Base-by-base conservation (phyloP, 2,329 filamentous ascomycete species). In the Curvularia sp. region DNA sequence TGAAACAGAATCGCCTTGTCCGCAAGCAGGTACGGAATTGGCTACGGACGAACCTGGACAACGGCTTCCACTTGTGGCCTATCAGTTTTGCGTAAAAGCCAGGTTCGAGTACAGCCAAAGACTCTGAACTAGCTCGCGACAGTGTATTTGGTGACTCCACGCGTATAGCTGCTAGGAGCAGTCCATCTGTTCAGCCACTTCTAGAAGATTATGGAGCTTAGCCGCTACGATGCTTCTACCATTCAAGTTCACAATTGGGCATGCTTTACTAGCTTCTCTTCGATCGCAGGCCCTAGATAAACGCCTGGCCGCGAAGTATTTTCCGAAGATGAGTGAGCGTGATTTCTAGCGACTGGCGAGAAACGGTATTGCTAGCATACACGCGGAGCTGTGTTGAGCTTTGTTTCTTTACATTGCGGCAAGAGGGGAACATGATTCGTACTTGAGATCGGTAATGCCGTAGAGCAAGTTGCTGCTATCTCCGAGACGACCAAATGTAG, bases 401-500 rank as follows among this genome's bases (percentile, higher is more conserved):
- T 49, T 19, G 39, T 42, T 12, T 32, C 39, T 19, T 27, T 59
- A 41, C 49, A 54, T 23, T 63, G 63, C 25, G 58, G 54, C 13
- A 55, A 60, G 3, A 68, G 21, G 3, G 64, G 61, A 7, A 68
- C 28, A 38, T 49, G 53, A 15, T 49, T 49, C 10, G 59, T 61
- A 27, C 57, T 64, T 1, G 62, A 58, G 1, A 57, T 47, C 8
- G 57, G 64, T 12, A 63, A 50, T 12, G 57, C 9, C 5, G 69
- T 73, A 42, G 63, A 70, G 53, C 68, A 73, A 23, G 67, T 70
- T 9, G 70, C 65, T 5, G 73, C 54, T 9, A 73, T 45, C 30
- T 70, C 65, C 2, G 72, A 45, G 3, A 68, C 70, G 43, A 72
- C 66, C 9, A 63, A 51, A 5, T 64, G 57, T 10, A 72, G 27